Evolutionary conservation across 2,329 filamentous ascomycete species (phyloP), one percentile per base, ranked within the genome.

Genomic region (Helotiales sp.): DNA sequence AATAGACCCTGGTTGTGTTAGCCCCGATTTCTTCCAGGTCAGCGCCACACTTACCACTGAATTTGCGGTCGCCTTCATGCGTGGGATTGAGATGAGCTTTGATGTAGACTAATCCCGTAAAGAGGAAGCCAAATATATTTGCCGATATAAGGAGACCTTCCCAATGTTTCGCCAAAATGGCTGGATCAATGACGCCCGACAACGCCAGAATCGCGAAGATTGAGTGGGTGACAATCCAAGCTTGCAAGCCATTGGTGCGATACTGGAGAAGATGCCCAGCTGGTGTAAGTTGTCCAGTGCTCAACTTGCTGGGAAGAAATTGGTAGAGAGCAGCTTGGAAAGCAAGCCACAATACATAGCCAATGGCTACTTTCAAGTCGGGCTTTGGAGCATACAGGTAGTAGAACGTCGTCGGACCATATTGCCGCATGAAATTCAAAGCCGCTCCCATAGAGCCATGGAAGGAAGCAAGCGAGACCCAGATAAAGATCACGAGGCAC

Each of bases 261-360:
- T 79, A 79, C 5, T 71, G 69, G 9, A 79, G 67, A 24, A 77
- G 66, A 59, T 78, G 61, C 0, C 76, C 76, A 15, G 75, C 76
- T 3, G 76, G 76, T 0, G 76, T 78, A 12, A 71, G 69, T 48
- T 78, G 76, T 2, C 76, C 76, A 5, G 64, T 69, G 17, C 69
- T 68, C 34, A 70, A 58, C 36, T 65, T 61, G 15, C 70, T 66
- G 2, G 73, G 73, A 27, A 75, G 64, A 38, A 69, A 69, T 33
- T 61, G 59, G 60, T 75, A 75, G 12, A 75, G 66, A 3, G 61
- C 52, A 5, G 61, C 67, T 57, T 75, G 73, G 36, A 73, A 72
- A 1, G 69, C n/a, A 8, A 74, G 31, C 72, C 72, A 75, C n/a
- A 52, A 60, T 12, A 47, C 59, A 57, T 74, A 74, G 19, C 62